Conservation (phyloP, 2,329 filamentous ascomycete genomes). For the Cadophora malorum region DNA sequence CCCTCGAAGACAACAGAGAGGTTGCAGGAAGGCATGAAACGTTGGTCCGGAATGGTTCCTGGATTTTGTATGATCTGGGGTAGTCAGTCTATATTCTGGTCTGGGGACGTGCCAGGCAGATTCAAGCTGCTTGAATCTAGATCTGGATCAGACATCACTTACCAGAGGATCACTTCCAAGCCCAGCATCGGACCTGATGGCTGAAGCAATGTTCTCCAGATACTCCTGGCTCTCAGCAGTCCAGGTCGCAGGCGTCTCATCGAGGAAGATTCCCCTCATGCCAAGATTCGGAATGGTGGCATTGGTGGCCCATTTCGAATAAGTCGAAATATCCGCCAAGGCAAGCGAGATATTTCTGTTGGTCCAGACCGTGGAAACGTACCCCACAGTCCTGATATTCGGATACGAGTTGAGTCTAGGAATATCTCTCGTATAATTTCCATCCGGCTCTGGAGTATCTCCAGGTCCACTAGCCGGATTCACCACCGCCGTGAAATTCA, state of each 20-base stretch:
- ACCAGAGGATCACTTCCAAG: slow-evolving; percentile 49
- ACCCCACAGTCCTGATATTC: slow-evolving; percentile 51
- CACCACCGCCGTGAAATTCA: slow-evolving; percentile 42
- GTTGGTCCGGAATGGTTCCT: slow-evolving; percentile 49
- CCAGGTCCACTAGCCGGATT: slow-evolving; percentile 47
- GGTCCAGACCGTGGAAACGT: slow-evolving; percentile 49
- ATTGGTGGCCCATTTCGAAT: slow-evolving; percentile 50
- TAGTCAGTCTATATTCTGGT: neutral
- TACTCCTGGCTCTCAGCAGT: slow-evolving; percentile 44
- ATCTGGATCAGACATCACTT: slow-evolving; percentile 32
- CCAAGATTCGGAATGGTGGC: slow-evolving; percentile 47
- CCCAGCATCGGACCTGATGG: slow-evolving; percentile 44
- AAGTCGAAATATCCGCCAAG: slow-evolving; percentile 50
- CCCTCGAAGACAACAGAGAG: slow-evolving; percentile 52
- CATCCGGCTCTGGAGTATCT: slow-evolving; percentile 42
- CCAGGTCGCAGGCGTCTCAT: slow-evolving; percentile 52
- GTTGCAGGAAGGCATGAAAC: slow-evolving; percentile 49
- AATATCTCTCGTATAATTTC: slow-evolving; percentile 46
- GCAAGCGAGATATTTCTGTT: slow-evolving; percentile 43
- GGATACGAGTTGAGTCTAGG: slow-evolving; percentile 47
- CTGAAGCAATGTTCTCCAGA: slow-evolving; percentile 45
- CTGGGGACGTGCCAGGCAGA: neutral
- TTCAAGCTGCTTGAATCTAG: neutral
- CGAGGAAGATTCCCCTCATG: slow-evolving; percentile 55
- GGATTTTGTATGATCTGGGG: slow-evolving; percentile 52